These are phyloP conservation scores for Pontederia crassipes DNA, from an alignment of 176 grass and related monocot genomes.

Conservation along the genomic window DNA sequence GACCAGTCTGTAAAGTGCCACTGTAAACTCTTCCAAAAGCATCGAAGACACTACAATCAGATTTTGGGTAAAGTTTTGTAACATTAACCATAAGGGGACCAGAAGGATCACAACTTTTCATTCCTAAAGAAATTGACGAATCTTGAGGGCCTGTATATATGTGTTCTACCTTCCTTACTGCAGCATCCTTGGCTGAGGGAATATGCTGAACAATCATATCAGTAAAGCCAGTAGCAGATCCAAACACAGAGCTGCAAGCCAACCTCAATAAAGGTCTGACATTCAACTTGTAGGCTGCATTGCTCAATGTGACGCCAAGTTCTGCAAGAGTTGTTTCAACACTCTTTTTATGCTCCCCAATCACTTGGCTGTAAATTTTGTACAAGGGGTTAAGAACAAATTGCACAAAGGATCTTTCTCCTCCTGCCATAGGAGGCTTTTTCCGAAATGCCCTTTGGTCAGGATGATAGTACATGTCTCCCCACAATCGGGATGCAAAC, in stretches of 20 bases:
- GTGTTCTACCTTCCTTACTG: conserved; percentile 74
- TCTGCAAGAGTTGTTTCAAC: conserved; percentile 77
- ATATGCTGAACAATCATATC: conserved; percentile 94
- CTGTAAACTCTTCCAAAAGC: conserved; percentile 92
- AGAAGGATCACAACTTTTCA: conserved; percentile 82
- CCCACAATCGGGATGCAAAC: conserved; percentile 88
- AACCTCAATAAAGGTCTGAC: conserved; percentile 77
- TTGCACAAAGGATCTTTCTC: conserved; percentile 90
- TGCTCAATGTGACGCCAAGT: conserved; percentile 76
- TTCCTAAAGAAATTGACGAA: conserved; percentile 50
- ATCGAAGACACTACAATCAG: conserved; percentile 96
- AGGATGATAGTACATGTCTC: conserved; percentile 83
- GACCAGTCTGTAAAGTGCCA: conserved; percentile 91
- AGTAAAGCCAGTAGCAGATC: conserved; percentile 81
- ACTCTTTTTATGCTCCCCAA: conserved; percentile 69
- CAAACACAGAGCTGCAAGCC: conserved; percentile 95
- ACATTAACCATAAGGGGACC: conserved; percentile 85
- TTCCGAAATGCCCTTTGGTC: conserved; percentile 78
- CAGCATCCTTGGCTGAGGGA: conserved; percentile 79
- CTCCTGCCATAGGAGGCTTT: conserved; percentile 89
- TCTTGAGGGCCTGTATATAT: conserved; percentile 84
- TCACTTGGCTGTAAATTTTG: conserved; percentile 97
- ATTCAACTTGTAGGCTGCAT: conserved; percentile 94
- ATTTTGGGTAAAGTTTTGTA: conserved; percentile 89
- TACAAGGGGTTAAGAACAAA: conserved; percentile 93